A percentile compares a stretch with the other conserved stretches of the same genome.
Conservation (phyloP, 768 basidiomycete species). For the Amanita polypyramis region DNA sequence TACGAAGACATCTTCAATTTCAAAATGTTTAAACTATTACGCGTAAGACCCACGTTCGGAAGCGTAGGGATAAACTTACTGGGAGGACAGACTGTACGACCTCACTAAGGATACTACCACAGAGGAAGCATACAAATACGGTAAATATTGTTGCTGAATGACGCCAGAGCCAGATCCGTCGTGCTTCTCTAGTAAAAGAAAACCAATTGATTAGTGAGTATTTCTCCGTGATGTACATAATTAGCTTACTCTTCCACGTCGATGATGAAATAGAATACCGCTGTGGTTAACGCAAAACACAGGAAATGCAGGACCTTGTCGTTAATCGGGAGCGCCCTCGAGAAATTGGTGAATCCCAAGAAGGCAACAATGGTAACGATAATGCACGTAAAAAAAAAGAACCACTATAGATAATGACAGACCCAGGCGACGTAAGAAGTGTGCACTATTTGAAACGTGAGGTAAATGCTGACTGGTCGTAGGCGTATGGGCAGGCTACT, state of each 20-base stretch:
- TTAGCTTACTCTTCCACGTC: constrained; percentile 75
- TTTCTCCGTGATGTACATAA: too few relatives aligned
- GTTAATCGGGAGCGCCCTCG: constrained; percentile 55
- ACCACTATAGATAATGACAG: constrained; percentile 46
- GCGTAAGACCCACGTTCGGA: constrained; percentile 3
- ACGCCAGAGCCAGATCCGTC: constrained; percentile 85
- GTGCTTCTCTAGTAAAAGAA: constrained; percentile 57
- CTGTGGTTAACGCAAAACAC: constrained; percentile 67
- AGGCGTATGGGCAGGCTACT: constrained; percentile 64
- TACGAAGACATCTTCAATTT: constrained; percentile 65
- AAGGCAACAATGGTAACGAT: constrained; percentile 65
- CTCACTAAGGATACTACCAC: constrained; percentile 76
- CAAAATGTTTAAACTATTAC: constrained; percentile 56
- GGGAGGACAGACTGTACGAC: constrained; percentile 73
- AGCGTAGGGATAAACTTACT: constrained; percentile 23
- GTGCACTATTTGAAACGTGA: background rate
- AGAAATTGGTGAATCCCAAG: constrained; percentile 68
- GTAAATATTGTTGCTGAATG: constrained; percentile 63
- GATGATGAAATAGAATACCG: constrained; percentile 78
- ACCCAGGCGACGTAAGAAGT: background rate
- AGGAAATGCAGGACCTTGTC: constrained; percentile 75
- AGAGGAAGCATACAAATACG: constrained; percentile 58
- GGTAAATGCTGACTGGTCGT: constrained; percentile 42
- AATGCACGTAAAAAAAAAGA: constrained; percentile 56
- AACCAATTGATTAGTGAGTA: constrained; percentile 1